Evolutionary conservation across 176 grass and related monocot genomes (phyloP).

Genomic region (Oryza rufipogon): DNA sequence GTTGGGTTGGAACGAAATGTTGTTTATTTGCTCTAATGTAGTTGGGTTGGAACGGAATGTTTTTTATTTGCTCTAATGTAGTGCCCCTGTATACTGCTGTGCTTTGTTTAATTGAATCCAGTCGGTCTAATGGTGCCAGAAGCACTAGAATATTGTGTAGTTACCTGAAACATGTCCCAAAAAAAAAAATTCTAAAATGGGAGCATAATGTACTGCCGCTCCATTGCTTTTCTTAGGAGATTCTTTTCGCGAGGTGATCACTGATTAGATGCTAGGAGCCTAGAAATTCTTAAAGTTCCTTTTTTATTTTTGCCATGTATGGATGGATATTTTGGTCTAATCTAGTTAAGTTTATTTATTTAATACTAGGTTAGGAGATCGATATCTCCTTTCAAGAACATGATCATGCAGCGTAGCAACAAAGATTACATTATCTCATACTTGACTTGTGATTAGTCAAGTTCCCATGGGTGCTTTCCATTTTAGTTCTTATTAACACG

Average conservation of each 20-base stretch:
- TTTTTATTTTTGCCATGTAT: not conserved
- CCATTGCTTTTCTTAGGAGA: not conserved
- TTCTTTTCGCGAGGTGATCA: conserved; percentile 1
- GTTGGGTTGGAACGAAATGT: not conserved
- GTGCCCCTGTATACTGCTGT: not conserved
- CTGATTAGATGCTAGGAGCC: not conserved
- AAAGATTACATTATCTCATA: not conserved
- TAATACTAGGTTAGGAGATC: conserved; percentile 8
- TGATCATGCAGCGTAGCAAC: not conserved
- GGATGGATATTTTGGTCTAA: not conserved
- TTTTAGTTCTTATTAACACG: not conserved
- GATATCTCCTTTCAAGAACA: not conserved
- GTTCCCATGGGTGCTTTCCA: not conserved
- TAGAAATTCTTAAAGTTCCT: not conserved
- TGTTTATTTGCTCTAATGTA: not conserved
- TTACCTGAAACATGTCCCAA: not conserved
- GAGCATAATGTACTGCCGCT: not conserved
- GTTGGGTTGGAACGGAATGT: not conserved
- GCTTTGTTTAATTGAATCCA: not conserved
- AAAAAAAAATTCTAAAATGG: not conserved
- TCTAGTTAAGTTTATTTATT: conserved; percentile 7
- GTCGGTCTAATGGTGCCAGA: not conserved
- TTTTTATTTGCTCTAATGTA: conserved; percentile 1
- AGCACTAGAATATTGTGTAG: not conserved
- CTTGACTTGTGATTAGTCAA: not conserved